phyloP scores from a whole-genome alignment of 2,329 filamentous ascomycete genomes.

The Hymenoscyphus salicellus region DNA sequence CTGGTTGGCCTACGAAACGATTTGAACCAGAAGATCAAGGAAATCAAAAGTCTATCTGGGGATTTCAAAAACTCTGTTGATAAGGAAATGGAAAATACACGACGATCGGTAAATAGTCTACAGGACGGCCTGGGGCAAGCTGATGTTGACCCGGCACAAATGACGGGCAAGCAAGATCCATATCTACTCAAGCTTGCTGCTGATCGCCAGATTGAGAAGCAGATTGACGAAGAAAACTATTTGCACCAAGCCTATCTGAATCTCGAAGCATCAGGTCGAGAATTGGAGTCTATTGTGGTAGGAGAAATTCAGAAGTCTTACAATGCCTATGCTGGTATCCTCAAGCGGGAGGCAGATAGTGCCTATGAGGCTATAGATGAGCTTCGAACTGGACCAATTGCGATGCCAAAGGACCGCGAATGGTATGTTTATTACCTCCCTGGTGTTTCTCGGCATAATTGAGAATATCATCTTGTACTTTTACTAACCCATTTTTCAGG shows the following conservation, averaged over 20 bases:
- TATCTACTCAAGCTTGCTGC: constrained; percentile 83
- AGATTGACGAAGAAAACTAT: constrained; percentile 97
- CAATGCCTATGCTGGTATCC: constrained; percentile 85
- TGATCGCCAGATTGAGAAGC: constrained; percentile 85
- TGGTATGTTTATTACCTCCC: constrained; percentile 49
- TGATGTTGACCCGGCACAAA: constrained; percentile 71
- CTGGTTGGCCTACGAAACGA: constrained; percentile 83
- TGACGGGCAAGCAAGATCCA: constrained; percentile 85
- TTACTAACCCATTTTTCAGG: constrained; percentile 27
- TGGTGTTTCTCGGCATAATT: neutral
- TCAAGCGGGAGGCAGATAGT: constrained; percentile 86
- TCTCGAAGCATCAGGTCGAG: constrained; percentile 86
- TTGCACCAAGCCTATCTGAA: constrained; percentile 94
- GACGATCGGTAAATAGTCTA: constrained; percentile 74
- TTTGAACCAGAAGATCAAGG: constrained; percentile 93
- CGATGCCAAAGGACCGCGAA: constrained; percentile 92
- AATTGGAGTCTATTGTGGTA: constrained; percentile 93
- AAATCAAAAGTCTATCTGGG: constrained; percentile 88
- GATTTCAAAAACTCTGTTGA: constrained; percentile 98
- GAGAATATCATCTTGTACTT: neutral
- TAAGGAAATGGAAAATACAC: constrained; percentile 85
- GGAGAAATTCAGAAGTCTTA: constrained; percentile 98
- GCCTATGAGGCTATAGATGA: constrained; percentile 75
- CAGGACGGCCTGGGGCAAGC: constrained; percentile 77
- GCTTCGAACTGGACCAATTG: constrained; percentile 77